phyloP scores from a whole-genome alignment of 345 rosid species.

The Microthlaspi erraticum region DNA sequence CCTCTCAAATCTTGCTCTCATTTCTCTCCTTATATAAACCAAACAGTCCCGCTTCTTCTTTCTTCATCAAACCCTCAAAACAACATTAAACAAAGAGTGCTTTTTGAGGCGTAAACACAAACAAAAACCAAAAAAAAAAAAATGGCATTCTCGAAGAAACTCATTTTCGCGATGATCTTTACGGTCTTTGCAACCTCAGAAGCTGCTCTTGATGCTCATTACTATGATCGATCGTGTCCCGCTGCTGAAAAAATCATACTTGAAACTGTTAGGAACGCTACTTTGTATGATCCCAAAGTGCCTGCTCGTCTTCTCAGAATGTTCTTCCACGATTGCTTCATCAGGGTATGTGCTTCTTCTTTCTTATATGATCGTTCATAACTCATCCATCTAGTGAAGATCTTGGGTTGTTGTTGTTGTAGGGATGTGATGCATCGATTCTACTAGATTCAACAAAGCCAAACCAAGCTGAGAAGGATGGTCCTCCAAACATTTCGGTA shows the following conservation, averaged over 20 bases:
- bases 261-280: constrained; percentile 62
- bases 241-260: constrained; percentile 67
- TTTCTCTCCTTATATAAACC: constrained; percentile 41
- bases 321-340: constrained; percentile 95
- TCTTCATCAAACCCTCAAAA: constrained; percentile 34
- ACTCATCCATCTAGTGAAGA: neutral
- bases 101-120: constrained; percentile 40
- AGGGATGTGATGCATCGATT: constrained; percentile 92
- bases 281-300: constrained; percentile 69
- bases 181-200: constrained; percentile 42
- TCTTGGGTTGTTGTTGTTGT: constrained; percentile 16
- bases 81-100: constrained; percentile 10
- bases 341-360: constrained; percentile 54
- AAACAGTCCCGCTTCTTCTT: constrained; percentile 3
- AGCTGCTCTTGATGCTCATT: constrained; percentile 55
- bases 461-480: constrained; percentile 87
- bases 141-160: constrained; percentile 36
- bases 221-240: constrained; percentile 75
- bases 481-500: constrained; percentile 77
- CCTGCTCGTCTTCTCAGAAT: constrained; percentile 84
- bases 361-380: neutral
- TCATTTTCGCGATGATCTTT: constrained; percentile 15
- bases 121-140: neutral
- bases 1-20: neutral
- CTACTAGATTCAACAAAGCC: constrained; percentile 63